Base-by-base conservation (phyloP, 1,284 basidiomycete species). In the Mycosarcoma mackinlayi region DNA sequence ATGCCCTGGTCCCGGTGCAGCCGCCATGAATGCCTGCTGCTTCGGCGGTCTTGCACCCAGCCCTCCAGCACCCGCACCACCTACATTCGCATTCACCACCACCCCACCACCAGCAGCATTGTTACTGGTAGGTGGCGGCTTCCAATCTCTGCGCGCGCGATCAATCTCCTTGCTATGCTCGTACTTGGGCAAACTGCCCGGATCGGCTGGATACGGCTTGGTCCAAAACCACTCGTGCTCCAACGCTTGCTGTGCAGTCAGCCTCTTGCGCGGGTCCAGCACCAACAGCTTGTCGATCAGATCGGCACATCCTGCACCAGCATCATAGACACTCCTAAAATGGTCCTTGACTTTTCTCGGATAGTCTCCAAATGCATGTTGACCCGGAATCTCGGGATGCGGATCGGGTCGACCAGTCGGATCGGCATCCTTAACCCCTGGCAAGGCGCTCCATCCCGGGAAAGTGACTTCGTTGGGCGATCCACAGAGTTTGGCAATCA, bases 401-500 rank as follows among this genome's bases (percentile, higher is more conserved):
- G 58, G 53, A 51, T 79, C 75, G 0, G 71, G 71, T n/a, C 76
- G 47, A 3, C 80, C 80, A 1, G 56, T 68, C 1, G 78, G 60
- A 52, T 78, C 78, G 16, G 78, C 78, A 44, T 82, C 76, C 34
- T 77, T 76, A 2, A 82, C 80, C 6, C 82, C 82, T 1, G 83
- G 78, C 34, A 84, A 52, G 19, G 85, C 83, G 71, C 90, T 89
- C 83, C 89, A 92, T 63, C 92, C 91, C 0, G 94, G 93, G 89
- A 93, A 86, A 21, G 67, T 80, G 14, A 77, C 87, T 61, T 92
- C 88, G 68, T 89, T 91, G 0, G 93, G 92, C 13, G 91, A 88
- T 1, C 93, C 94, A 76, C 93, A 94, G n/a, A 94, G 85, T 58
- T 88, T 85, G 86, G 92, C 93, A 59, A 99, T 98, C 82, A 90